phyloP scores from a whole-genome alignment of 2,329 filamentous ascomycete species.

The Parascedosporium putredinis region DNA sequence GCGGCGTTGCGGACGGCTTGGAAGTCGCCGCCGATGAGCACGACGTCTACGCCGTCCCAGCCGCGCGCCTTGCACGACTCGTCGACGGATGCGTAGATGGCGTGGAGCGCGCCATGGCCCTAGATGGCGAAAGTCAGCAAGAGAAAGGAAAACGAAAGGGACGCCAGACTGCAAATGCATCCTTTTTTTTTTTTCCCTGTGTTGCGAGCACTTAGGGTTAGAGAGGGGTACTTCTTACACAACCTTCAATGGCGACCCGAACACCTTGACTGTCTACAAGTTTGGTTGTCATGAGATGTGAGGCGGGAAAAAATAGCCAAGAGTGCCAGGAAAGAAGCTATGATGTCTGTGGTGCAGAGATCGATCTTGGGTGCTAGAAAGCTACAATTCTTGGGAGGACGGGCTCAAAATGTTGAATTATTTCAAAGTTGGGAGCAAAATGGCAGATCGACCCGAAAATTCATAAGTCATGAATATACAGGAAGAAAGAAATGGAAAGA shows the following conservation, averaged over 20 bases:
- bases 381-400: too few relatives aligned
- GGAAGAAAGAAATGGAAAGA: too few relatives aligned
- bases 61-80: constrained; percentile 57
- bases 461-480: too few relatives aligned
- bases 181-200: neutral
- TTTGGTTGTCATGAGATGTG: constrained; percentile 21
- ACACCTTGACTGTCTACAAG: constrained; percentile 37
- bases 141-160: constrained; percentile 10
- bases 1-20: constrained; percentile 78
- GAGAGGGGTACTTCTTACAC: constrained; percentile 35
- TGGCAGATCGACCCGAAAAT: too few relatives aligned
- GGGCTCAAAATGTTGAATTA: too few relatives aligned
- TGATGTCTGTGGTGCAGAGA: too few relatives aligned
- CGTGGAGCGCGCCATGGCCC: constrained; percentile 86
- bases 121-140: constrained; percentile 21
- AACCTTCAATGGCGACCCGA: constrained; percentile 77
- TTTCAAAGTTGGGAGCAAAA: too few relatives aligned
- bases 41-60: constrained; percentile 69
- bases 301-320: too few relatives aligned
- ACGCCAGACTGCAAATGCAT: too few relatives aligned
- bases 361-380: too few relatives aligned
- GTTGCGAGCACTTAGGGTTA: neutral
- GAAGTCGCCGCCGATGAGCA: constrained; percentile 96
- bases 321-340: too few relatives aligned
- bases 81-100: constrained; percentile 75